These are phyloP conservation scores for Paracamarosporium sp. DNA, from an alignment of 2,329 filamentous ascomycete genomes.

Conservation along the genomic window DNA sequence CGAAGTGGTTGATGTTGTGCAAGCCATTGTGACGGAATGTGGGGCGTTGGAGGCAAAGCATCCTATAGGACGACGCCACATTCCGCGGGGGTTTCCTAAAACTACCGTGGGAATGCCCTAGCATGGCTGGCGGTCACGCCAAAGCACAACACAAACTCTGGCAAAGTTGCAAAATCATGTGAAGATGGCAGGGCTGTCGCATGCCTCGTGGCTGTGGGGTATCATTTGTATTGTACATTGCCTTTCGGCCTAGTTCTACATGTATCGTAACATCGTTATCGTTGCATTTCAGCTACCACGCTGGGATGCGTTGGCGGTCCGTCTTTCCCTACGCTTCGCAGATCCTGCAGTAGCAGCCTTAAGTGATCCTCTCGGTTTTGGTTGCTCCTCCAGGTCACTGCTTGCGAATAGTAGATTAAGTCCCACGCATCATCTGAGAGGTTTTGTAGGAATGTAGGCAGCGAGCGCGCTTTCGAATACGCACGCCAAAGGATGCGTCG, in stretches of 20 bases:
- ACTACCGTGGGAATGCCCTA: neutral
- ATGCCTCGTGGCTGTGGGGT: conserved; percentile 5
- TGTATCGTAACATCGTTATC: conserved; percentile 2
- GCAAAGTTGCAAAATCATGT: neutral
- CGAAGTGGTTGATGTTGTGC: conserved; percentile 5
- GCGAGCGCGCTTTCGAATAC: conserved; percentile 38
- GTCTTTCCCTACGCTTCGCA: conserved; percentile 37
- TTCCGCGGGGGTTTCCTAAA: neutral
- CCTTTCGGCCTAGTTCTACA: conserved; percentile 9
- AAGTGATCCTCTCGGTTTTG: conserved; percentile 41
- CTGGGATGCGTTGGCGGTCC: conserved; percentile 45
- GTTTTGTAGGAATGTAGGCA: conserved; percentile 41
- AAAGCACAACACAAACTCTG: neutral
- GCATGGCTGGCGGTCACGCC: neutral
- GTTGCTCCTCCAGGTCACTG: conserved; percentile 43
- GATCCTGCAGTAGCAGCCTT: conserved; percentile 32
- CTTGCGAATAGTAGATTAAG: conserved; percentile 46
- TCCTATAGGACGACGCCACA: conserved; percentile 3
- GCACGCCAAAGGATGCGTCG: conserved; percentile 44
- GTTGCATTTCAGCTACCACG: conserved; percentile 15
- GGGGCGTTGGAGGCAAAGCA: neutral
- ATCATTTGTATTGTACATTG: conserved; percentile 20
- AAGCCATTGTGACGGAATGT: neutral
- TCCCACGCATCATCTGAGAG: conserved; percentile 47
- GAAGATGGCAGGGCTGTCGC: neutral